Base-by-base conservation (phyloP, 306 rosid genomes). In the Vicia villosa region DNA sequence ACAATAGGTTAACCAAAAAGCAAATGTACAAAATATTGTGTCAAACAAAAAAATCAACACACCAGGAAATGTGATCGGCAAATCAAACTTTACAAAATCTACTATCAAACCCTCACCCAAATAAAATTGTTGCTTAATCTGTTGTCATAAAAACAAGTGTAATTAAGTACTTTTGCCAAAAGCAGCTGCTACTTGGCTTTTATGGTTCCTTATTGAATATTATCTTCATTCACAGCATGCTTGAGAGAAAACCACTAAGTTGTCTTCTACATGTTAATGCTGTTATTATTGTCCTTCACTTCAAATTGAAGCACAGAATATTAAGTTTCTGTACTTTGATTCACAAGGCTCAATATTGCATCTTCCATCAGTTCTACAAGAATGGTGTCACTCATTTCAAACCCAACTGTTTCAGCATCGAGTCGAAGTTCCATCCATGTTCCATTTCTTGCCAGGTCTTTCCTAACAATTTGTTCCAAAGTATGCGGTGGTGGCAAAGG, bases 381-480 rank as follows among this genome's bases (percentile, higher is more conserved):
- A 81, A 94, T 94, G 65, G 73, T 75, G 36, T 94, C 96, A 8
- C 90, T 75, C 77, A 87, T 85, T 37, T 94, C 97, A 30, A 67
- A 70, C 72, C 94, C 82, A 28, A 87, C 74, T 16, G 81, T 69
- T 74, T 85, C 96, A 1, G 83, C 78, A 30, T 87, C 94, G 10
- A 80, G 74, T 38, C 67, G 86, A 63, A 83, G 83, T 74, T 90
- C 89, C 91, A 88, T 81, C 98, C 98, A 93, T 20, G 87, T 55
- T 78, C 81, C 80, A 17, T 77, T 76, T 84, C 82, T 85, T 66
- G 73, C 77, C 94, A 94, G 69, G 86, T 94, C 98, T 82, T 94
- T 94, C 68, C 77, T 64, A 54, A 94, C 88, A 67, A 90, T 87
- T 72, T 94, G 98, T 59, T 94, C 98, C 69, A 94, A 78, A 32